Percentiles rank a stretch among this genome's conserved stretches.
Conservation (phyloP, 306 rosid genomes). For the Pyrus betulifolia region DNA sequence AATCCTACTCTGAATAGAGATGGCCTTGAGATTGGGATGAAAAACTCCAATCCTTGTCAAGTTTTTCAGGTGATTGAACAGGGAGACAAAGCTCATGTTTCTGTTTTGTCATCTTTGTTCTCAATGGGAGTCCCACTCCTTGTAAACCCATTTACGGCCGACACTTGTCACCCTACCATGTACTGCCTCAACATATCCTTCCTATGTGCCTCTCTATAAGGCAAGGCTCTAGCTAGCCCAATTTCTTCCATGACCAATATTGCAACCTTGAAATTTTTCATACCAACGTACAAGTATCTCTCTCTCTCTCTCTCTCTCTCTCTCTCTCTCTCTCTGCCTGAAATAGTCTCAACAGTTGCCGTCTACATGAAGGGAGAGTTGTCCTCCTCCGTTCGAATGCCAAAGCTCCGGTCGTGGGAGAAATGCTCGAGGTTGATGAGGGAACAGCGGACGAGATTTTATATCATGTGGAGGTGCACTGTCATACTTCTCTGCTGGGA, state of each 20-base stretch:
- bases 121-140: neutral
- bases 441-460: constrained; percentile 48
- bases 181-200: neutral
- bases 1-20: too few species aligned
- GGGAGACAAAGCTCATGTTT: constrained; percentile 34
- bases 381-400: constrained; percentile 3
- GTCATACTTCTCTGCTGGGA: constrained; percentile 54
- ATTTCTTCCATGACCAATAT: neutral
- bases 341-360: neutral
- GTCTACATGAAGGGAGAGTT: constrained; percentile 27
- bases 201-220: neutral
- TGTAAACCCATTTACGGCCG: constrained; percentile 18
- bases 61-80: constrained; percentile 28
- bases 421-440: constrained; percentile 34
- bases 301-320: neutral
- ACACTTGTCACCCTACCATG: constrained; percentile 28
- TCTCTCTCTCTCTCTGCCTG: neutral
- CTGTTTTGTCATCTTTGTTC: constrained; percentile 26
- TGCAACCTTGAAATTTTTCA: neutral
- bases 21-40: constrained; percentile 26
- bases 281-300: neutral
- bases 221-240: neutral
- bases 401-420: constrained; percentile 25
- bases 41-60: constrained; percentile 10
- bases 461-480: constrained; percentile 58